A percentile compares a stretch with the other conserved stretches of the same genome.
Evolutionary conservation across 2,329 filamentous ascomycete species (phyloP).

Genomic region (Exophiala xenobiotica): DNA sequence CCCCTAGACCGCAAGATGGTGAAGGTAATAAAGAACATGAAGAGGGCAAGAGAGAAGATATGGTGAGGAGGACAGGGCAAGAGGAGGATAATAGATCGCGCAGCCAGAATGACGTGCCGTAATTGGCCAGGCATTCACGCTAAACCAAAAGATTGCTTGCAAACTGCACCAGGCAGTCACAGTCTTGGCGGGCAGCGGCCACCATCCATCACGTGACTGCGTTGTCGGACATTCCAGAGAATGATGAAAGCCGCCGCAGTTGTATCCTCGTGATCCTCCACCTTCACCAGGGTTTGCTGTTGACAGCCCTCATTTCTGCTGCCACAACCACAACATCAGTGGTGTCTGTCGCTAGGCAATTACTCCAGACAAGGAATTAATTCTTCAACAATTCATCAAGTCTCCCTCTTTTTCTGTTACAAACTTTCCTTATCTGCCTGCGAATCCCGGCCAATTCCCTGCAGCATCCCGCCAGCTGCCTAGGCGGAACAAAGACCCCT

Average conservation of each 20-base stretch:
- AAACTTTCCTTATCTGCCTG: too few species aligned
- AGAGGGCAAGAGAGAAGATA: conserved; percentile 11
- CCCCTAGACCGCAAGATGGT: not conserved
- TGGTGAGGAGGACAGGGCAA: not conserved
- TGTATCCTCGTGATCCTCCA: not conserved
- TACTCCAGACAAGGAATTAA: too few species aligned
- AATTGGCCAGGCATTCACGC: not conserved
- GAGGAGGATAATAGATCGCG: conserved; percentile 3
- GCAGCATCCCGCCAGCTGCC: conserved; percentile 5
- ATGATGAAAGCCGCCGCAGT: not conserved
- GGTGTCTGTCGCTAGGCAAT: too few species aligned
- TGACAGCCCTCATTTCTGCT: not conserved
- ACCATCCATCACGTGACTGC: not conserved
- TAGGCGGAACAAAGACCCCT: conserved; percentile 11
- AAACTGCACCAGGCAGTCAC: not conserved
- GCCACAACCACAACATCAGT: not conserved
- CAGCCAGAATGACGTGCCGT: not conserved
- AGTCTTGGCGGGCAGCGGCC: not conserved
- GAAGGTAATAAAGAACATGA: not conserved
- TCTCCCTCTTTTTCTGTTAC: too few species aligned
- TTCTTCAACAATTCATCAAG: too few species aligned
- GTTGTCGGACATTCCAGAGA: not conserved
- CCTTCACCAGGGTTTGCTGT: not conserved
- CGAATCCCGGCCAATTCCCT: not conserved
- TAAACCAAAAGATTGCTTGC: not conserved